Evolutionary conservation across 1,284 basidiomycete genomes (phyloP).

Genomic region (Cystobasidiaceae sp.): DNA sequence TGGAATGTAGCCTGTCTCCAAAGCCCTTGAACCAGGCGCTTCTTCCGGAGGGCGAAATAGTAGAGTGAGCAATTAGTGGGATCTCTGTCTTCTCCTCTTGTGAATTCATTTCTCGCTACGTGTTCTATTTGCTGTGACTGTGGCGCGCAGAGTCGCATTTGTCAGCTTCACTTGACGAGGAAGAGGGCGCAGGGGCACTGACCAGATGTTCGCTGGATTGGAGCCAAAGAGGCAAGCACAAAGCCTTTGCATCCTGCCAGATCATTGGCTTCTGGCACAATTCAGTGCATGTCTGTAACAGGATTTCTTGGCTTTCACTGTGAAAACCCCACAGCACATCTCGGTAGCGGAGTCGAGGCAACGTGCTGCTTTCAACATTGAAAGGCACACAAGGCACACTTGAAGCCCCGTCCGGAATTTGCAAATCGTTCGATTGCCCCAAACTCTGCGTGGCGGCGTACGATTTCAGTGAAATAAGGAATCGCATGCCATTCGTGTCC

Average conservation of each 20-base stretch:
- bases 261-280: conserved; percentile 75
- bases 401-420: neutral
- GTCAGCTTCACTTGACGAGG: neutral
- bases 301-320: conserved; percentile 80
- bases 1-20: conserved; percentile 96
- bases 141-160: neutral
- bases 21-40: conserved; percentile 82
- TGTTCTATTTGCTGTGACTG: conserved; percentile 76
- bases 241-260: conserved; percentile 77
- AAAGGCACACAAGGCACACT: neutral
- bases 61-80: conserved; percentile 83
- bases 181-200: conserved; percentile 41
- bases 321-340: conserved; percentile 95
- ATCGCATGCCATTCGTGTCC: conserved; percentile 81
- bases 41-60: conserved; percentile 91
- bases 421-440: neutral
- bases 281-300: conserved; percentile 64
- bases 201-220: conserved; percentile 70
- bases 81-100: conserved; percentile 75
- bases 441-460: conserved; percentile 30
- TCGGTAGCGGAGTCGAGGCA: conserved; percentile 66
- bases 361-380: neutral
- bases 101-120: conserved; percentile 89
- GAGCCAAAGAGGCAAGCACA: conserved; percentile 86
- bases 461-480: conserved; percentile 76